Percentiles rank a stretch among this genome's conserved stretches.
Conservation (phyloP, 805 yeast genomes). For the Kodamaea kaohsiungensis region DNA sequence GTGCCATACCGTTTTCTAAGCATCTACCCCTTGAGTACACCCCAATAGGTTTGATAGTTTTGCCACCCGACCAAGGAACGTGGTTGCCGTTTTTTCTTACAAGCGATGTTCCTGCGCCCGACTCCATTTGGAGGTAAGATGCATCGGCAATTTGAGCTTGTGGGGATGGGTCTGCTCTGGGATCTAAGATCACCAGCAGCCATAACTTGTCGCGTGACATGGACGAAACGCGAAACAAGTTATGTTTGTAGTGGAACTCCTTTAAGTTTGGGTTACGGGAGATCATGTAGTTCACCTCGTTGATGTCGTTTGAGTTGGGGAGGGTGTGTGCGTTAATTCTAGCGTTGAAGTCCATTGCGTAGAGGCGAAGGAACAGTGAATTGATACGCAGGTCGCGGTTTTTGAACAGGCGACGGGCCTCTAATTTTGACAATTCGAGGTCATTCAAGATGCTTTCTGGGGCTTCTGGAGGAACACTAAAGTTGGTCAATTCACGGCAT, state of each 20-base stretch:
- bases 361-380: slow-evolving; percentile 47
- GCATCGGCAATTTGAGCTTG: slow-evolving; percentile 18
- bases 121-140: slow-evolving; percentile 14
- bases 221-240: slow-evolving; percentile 37
- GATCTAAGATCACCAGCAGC: slow-evolving; percentile 53
- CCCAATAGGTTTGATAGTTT: slow-evolving; percentile 38
- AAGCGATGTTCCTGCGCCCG: slow-evolving; percentile 17
- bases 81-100: slow-evolving; percentile 9
- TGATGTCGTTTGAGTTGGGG: slow-evolving; percentile 24
- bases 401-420: slow-evolving; percentile 13
- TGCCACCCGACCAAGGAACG: slow-evolving; percentile 12
- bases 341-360: slow-evolving; percentile 50
- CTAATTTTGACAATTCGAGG: slow-evolving; percentile 9
- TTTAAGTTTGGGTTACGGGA: slow-evolving; percentile 16
- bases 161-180: slow-evolving; percentile 42
- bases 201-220: slow-evolving; percentile 52
- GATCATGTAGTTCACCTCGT: slow-evolving; percentile 16
- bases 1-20: slow-evolving; percentile 32
- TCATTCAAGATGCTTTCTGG: slow-evolving; percentile 5
- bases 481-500: slow-evolving; percentile 14
- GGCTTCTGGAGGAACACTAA: slow-evolving; percentile 7
- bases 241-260: slow-evolving; percentile 28
- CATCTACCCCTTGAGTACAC: slow-evolving; percentile 19
- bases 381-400: slow-evolving; percentile 54
- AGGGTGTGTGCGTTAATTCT: slow-evolving; percentile 24